Base-by-base conservation (phyloP, 306 rosid genomes). In the Lupinus albus region DNA sequence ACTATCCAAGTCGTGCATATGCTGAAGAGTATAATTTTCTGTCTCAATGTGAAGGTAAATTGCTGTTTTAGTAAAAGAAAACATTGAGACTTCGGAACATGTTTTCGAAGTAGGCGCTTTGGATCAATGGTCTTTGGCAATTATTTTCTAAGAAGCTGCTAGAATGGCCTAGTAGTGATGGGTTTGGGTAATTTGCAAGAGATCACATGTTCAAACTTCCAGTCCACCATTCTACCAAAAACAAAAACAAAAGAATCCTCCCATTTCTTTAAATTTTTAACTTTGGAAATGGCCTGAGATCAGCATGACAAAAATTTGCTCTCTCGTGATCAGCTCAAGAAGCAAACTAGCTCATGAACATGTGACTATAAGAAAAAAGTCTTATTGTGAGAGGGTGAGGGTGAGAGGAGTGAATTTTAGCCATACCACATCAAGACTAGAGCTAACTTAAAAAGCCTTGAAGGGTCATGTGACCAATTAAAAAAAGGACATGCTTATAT, bases 1-100 rank as follows among this genome's bases (percentile, higher is more conserved):
- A 62, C 5, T 36, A 3, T 33, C 6, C 61, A 25, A 66, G 13
- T 35, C 35, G 18, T 70, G 68, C 16, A 35, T 57, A 20, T 42
- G 36, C 73, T 52, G 15, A 51, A 62, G 73, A 64, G 56, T 47
- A 48, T 16, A 57, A 41, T 63, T 49, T 71, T 62, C 17, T 7
- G 44, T 32, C 17, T 44, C 65, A 17, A 41, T 21, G 11, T 12
- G 54, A 66, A 38, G 8, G 51, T 55, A 47, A 42, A 28, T 42
- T 57, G 68, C 30, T 28, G 64, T 77, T 57, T 62, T 4, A 30
- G 20, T 35, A 28, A 21, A 73, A 53, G 33, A 67, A 67, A 60
- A n/a, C 14, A 2, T 16, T 10, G 21, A 16, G 41, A 52, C 48
- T 46, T 59, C 6, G 49, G 39, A 45, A 50, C 64, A 30, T 65